Conservation (phyloP, 352 stramenopile species). For the Phytophthora meadii region DNA sequence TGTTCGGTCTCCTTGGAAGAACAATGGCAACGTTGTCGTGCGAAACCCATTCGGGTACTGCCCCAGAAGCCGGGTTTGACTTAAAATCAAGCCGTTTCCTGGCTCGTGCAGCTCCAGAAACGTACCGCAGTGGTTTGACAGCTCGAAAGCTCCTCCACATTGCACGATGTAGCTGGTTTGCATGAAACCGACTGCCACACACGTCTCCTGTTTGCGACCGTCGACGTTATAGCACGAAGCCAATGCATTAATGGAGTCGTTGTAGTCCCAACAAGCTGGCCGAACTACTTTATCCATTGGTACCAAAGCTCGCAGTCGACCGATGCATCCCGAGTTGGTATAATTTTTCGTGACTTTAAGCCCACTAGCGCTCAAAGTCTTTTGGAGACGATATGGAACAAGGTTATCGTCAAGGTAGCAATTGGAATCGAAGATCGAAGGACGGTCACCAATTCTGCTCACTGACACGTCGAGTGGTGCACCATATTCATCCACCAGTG, state of each 20-base stretch:
- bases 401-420: constrained; percentile 71
- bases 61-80: constrained; percentile 69
- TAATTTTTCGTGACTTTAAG: constrained; percentile 62
- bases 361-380: constrained; percentile 48
- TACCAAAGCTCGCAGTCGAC: constrained; percentile 52
- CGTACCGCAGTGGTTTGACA: constrained; percentile 84
- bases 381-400: constrained; percentile 65
- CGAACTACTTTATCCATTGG: constrained; percentile 57
- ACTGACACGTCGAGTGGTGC: constrained; percentile 57
- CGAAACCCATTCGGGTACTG: constrained; percentile 81
- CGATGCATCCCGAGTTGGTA: constrained; percentile 62
- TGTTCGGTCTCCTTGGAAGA: constrained; percentile 66
- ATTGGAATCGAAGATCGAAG: constrained; percentile 72
- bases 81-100: constrained; percentile 68
- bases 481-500: constrained; percentile 74
- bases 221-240: constrained; percentile 70
- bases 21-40: constrained; percentile 76
- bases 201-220: constrained; percentile 58
- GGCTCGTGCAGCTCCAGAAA: constrained; percentile 88
- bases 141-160: constrained; percentile 68
- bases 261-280: constrained; percentile 87
- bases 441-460: constrained; percentile 74
- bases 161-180: constrained; percentile 82
- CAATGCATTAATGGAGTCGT: constrained; percentile 74
- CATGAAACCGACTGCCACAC: constrained; percentile 82